These are phyloP conservation scores for Cladorrhinum sp. DNA, from an alignment of 2,329 filamentous ascomycete genomes.

Conservation along the genomic window DNA sequence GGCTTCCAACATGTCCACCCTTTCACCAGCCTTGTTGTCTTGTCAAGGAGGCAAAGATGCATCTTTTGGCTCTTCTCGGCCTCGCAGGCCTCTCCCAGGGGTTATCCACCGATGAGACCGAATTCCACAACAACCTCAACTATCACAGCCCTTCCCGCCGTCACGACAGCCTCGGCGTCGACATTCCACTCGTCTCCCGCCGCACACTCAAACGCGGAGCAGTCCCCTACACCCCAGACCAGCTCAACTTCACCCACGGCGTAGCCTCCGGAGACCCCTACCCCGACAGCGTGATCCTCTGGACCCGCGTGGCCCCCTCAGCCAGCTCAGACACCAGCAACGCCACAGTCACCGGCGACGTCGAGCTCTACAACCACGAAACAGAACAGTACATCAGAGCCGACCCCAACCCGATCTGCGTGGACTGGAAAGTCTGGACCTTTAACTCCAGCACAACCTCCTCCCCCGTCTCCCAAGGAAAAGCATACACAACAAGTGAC, in stretches of 20 bases:
- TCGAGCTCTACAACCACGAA: slow-evolving; percentile 42
- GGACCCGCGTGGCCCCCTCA: slow-evolving; percentile 40
- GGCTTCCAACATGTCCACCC: too few species aligned
- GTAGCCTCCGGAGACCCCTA: slow-evolving; percentile 47
- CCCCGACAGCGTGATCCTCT: slow-evolving; percentile 54
- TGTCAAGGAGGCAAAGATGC: background rate
- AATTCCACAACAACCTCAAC: background rate
- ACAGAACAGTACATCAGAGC: slow-evolving; percentile 45
- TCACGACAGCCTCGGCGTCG: background rate
- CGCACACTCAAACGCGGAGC: background rate
- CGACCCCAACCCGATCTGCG: slow-evolving; percentile 61
- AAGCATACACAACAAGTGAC: slow-evolving; percentile 66
- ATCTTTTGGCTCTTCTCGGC: background rate
- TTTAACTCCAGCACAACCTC: slow-evolving; percentile 41
- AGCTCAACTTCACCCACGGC: slow-evolving; percentile 59
- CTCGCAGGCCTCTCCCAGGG: background rate
- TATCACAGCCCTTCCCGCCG: slow-evolving; percentile 2
- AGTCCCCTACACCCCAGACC: slow-evolving; percentile 6
- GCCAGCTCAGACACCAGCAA: slow-evolving; percentile 44
- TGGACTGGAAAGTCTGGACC: slow-evolving; percentile 63
- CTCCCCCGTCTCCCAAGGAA: slow-evolving; percentile 51
- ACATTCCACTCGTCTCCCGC: background rate
- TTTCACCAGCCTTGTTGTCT: background rate
- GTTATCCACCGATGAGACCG: background rate
- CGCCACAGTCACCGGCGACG: slow-evolving; percentile 36